Conservation (phyloP, 352 stramenopile genomes). For the Lagenidium giganteum region DNA sequence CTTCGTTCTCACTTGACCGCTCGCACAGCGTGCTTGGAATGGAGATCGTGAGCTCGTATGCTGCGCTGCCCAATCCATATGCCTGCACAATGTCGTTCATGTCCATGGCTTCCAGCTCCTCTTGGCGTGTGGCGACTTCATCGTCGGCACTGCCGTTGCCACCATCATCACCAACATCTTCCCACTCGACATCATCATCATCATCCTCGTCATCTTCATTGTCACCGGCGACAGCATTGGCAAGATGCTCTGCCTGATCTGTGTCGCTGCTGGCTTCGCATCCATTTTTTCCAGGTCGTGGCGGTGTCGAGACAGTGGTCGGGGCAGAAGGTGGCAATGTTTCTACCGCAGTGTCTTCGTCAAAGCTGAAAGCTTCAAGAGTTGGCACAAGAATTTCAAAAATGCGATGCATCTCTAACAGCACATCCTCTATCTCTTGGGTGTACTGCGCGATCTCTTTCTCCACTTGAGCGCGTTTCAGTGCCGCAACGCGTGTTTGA, state of each 20-base stretch:
- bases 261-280: too few species aligned
- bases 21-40: constrained; percentile 53
- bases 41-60: constrained; percentile 68
- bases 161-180: constrained; percentile 10
- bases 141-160: too few species aligned
- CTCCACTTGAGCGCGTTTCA: constrained; percentile 15
- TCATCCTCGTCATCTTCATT: constrained; percentile 5
- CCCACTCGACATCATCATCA: constrained; percentile 11
- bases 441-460: constrained; percentile 41
- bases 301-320: too few species aligned
- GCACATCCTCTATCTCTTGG: constrained; percentile 58
- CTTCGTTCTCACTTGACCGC: constrained; percentile 61
- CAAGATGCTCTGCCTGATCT: too few species aligned
- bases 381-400: constrained; percentile 76
- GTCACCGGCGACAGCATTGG: constrained; percentile 4
- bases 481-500: constrained; percentile 5
- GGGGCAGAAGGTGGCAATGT: too few species aligned
- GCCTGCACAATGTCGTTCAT: constrained; percentile 76
- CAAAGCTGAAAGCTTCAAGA: constrained; percentile 51
- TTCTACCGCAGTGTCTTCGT: constrained; percentile 2
- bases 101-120: constrained; percentile 40
- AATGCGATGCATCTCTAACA: constrained; percentile 67
- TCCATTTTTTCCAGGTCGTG: neutral
- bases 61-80: constrained; percentile 71
- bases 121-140: neutral